These are phyloP conservation scores for Mytilinidion resinicola DNA, from an alignment of 495 filamentous ascomycete species.

Conservation along the genomic window DNA sequence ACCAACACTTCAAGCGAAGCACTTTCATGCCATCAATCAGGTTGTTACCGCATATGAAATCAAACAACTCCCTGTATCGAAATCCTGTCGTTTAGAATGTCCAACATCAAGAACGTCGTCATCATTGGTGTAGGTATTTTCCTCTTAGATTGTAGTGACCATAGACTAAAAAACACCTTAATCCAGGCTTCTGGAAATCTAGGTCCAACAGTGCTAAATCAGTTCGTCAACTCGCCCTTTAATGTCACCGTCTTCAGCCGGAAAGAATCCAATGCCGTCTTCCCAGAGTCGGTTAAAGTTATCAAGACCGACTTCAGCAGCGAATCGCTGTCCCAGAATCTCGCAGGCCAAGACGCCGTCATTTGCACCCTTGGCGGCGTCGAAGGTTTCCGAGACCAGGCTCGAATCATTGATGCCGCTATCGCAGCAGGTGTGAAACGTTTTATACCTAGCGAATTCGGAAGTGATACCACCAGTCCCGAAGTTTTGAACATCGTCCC, in stretches of 20 bases:
- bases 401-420: conserved; percentile 35
- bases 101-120: conserved; percentile 25
- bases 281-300: conserved; percentile 37
- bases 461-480: conserved; percentile 35
- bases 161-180: neutral
- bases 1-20: too few relatives aligned
- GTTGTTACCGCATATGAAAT: too few relatives aligned
- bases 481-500: conserved; percentile 38
- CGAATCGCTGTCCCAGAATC: conserved; percentile 41
- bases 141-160: neutral
- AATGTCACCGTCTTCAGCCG: conserved; percentile 49
- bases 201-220: conserved; percentile 37
- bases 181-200: conserved; percentile 38
- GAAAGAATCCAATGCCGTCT: conserved; percentile 36
- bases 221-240: conserved; percentile 46
- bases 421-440: conserved; percentile 36
- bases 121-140: conserved; percentile 22
- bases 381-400: conserved; percentile 27
- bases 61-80: too few relatives aligned
- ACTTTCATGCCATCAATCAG: too few relatives aligned
- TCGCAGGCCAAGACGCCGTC: conserved; percentile 46
- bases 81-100: too few relatives aligned
- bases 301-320: conserved; percentile 61
- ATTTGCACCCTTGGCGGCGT: conserved; percentile 36
- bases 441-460: conserved; percentile 40